phyloP scores from a whole-genome alignment of 768 basidiomycete genomes.

The Russula dissimulans region DNA sequence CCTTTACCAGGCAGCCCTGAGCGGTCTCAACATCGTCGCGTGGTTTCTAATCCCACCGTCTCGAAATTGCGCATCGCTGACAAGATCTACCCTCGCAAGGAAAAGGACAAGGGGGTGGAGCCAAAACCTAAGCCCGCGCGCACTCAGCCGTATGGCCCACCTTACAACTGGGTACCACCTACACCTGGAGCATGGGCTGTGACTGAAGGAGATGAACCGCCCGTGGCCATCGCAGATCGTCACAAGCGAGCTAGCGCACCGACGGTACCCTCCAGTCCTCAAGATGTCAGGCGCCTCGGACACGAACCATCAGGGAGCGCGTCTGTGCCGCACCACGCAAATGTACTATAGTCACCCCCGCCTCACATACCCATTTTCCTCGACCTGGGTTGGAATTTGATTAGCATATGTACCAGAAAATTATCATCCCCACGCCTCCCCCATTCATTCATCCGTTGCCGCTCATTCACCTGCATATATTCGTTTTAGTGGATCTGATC shows the following conservation, averaged over 20 bases:
- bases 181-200: constrained; percentile 17
- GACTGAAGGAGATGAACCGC: not conserved
- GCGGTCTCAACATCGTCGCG: not conserved
- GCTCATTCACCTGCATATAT: constrained; percentile 7
- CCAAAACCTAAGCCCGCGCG: constrained; percentile 12
- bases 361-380: not conserved
- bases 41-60: not conserved
- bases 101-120: not conserved
- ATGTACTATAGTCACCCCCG: not conserved
- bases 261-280: not conserved
- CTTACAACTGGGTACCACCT: constrained; percentile 18
- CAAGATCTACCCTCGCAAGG: constrained; percentile 7
- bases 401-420: not conserved
- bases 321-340: not conserved
- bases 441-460: not conserved
- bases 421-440: not conserved
- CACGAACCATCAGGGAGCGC: not conserved
- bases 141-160: constrained; percentile 19
- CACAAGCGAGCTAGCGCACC: constrained; percentile 7
- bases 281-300: not conserved
- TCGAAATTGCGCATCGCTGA: constrained; percentile 7
- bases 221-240: not conserved
- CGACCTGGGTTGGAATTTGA: not conserved
- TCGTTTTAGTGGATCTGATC: constrained; percentile 1
- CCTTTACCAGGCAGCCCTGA: not conserved